A percentile compares a stretch with the other conserved stretches of the same genome.
phyloP scores from a whole-genome alignment of 2,329 filamentous ascomycete species.

The Chaetomium sp. region DNA sequence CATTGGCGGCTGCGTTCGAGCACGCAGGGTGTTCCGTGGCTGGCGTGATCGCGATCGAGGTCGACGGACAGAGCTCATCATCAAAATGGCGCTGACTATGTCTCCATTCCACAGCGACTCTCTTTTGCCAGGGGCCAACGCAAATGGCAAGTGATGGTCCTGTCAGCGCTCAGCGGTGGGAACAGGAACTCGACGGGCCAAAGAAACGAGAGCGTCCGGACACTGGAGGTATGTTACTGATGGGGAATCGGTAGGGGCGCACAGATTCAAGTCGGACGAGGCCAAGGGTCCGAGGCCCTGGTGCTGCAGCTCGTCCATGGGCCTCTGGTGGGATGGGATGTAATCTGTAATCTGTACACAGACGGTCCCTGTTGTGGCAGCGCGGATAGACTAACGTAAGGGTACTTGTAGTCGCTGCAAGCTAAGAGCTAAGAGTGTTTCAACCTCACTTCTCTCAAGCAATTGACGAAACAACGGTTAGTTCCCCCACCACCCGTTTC shows the following conservation, averaged over 20 bases:
- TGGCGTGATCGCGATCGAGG: conserved; percentile 14
- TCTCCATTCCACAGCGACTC: neutral
- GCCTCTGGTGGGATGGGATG: neutral
- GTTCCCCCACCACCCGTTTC: neutral
- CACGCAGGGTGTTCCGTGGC: conserved; percentile 19
- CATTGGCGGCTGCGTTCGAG: conserved; percentile 29
- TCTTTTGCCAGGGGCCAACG: neutral
- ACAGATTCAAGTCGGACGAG: conserved; percentile 11
- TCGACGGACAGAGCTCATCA: conserved; percentile 4
- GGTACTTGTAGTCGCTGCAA: neutral
- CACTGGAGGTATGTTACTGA: neutral
- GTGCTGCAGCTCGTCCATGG: conserved; percentile 6
- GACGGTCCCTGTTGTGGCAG: neutral
- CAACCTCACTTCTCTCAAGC: neutral
- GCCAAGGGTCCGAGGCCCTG: conserved; percentile 15
- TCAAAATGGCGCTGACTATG: neutral
- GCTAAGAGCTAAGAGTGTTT: conserved; percentile 9
- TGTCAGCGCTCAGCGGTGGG: neutral
- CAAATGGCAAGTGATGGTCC: neutral
- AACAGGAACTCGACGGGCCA: neutral
- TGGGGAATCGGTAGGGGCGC: conserved; percentile 1
- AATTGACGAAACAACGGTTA: neutral
- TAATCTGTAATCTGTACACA: neutral
- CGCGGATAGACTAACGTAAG: neutral
- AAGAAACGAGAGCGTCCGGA: neutral